These are phyloP conservation scores for Calamus simplicifolius DNA, from an alignment of 176 grass and related monocot genomes.

Conservation along the genomic window DNA sequence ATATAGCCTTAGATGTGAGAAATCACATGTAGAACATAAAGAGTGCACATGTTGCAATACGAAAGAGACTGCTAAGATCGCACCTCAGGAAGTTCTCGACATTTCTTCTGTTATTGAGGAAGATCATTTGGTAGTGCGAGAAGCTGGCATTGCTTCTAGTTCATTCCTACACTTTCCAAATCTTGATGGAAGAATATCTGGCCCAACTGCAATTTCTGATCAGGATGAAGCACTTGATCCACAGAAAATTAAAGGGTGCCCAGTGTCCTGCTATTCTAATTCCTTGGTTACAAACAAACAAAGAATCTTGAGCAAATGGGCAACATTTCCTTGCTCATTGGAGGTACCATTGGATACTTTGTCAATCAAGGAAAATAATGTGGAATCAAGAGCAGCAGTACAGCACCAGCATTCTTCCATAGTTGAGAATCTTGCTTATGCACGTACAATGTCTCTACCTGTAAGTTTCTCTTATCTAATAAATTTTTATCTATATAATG, in stretches of 20 bases:
- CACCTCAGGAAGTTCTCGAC: no score
- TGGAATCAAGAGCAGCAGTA: no score
- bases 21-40: neutral
- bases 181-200: neutral
- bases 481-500: no score
- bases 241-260: neutral
- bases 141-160: neutral
- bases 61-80: neutral
- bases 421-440: conserved; percentile 7
- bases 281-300: neutral
- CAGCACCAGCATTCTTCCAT: no score
- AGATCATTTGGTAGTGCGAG: neutral
- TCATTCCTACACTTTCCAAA: neutral
- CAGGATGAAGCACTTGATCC: neutral
- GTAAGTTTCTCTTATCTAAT: conserved; percentile 24
- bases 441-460: conserved; percentile 34
- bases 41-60: no score
- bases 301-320: neutral
- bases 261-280: neutral
- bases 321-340: conserved; percentile 9
- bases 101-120: neutral
- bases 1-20: neutral
- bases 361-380: no score
- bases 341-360: neutral
- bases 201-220: neutral